These are phyloP conservation scores for Termitomyces sp. DNA, from an alignment of 768 basidiomycete genomes.

Conservation along the genomic window DNA sequence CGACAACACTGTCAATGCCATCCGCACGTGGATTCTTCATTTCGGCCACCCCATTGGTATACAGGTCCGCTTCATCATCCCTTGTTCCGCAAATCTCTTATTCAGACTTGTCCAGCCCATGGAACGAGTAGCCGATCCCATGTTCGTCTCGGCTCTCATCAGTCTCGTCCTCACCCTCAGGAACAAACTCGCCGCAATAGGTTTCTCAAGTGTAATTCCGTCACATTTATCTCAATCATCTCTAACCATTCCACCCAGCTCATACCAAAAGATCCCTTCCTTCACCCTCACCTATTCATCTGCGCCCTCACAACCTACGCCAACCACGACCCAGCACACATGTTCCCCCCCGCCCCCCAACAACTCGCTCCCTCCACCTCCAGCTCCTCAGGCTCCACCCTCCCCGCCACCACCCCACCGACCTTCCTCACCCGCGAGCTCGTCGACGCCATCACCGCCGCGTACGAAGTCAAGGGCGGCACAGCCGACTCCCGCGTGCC, in stretches of 20 bases:
- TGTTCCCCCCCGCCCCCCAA: conserved; percentile 6
- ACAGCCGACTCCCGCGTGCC: conserved; percentile 53
- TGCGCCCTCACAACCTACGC: conserved; percentile 37
- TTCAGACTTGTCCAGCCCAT: conserved; percentile 40
- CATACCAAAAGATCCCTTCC: conserved; percentile 75
- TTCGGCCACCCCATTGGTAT: conserved; percentile 60
- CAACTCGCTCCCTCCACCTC: conserved; percentile 6
- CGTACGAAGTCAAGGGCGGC: conserved; percentile 43
- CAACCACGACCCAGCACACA: conserved; percentile 12
- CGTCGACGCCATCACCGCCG: conserved; percentile 38
- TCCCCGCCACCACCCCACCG: conserved; percentile 12
- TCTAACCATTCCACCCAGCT: conserved; percentile 12
- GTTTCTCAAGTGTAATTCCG: conserved; percentile 34
- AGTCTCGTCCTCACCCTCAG: conserved; percentile 63
- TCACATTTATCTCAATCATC: not conserved
- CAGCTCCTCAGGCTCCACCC: conserved; percentile 6
- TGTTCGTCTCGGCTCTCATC: conserved; percentile 63
- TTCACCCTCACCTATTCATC: conserved; percentile 57
- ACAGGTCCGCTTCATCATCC: conserved; percentile 40
- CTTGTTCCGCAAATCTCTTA: not conserved
- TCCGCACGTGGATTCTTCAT: conserved; percentile 61
- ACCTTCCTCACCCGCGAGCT: conserved; percentile 38
- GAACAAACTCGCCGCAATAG: conserved; percentile 63
- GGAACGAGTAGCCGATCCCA: conserved; percentile 71
- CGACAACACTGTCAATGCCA: conserved; percentile 68